Conservation (phyloP, 2,329 filamentous ascomycete species). For the Pyrenochaeta sp. region DNA sequence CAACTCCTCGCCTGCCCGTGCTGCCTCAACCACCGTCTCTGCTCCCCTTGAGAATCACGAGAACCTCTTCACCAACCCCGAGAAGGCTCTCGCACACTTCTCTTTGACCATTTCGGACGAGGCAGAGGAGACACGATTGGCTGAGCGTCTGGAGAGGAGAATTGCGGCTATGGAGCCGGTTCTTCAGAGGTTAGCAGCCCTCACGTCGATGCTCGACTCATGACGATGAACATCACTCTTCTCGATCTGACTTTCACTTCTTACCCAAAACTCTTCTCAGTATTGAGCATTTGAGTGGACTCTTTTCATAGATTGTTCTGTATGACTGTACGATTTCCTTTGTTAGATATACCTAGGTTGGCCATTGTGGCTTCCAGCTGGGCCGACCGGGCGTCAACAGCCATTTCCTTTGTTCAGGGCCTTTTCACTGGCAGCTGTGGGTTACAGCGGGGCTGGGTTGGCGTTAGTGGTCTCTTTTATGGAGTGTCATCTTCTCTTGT, state of each 20-base stretch:
- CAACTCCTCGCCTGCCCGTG: conserved; percentile 53
- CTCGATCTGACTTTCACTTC: conserved; percentile 6
- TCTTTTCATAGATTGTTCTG: conserved; percentile 31
- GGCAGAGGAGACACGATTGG: conserved; percentile 42
- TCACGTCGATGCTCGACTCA: conserved; percentile 48
- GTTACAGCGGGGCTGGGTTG: conserved; percentile 3
- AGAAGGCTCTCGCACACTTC: conserved; percentile 70
- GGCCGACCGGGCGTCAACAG: conserved; percentile 7
- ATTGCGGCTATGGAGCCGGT: conserved; percentile 46
- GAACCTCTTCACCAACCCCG: conserved; percentile 60
- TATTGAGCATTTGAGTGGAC: conserved; percentile 1
- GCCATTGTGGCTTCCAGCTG: conserved; percentile 18
- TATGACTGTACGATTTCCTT: conserved; percentile 45
- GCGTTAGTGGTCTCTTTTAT: conserved; percentile 9
- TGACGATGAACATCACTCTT: conserved; percentile 18
- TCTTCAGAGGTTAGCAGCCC: conserved; percentile 43
- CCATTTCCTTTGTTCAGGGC: conserved; percentile 4
- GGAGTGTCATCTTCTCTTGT: background rate
- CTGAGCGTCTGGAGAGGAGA: conserved; percentile 46
- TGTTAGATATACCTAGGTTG: conserved; percentile 27
- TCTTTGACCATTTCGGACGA: conserved; percentile 70
- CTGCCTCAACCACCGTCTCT: conserved; percentile 51
- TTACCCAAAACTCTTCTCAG: background rate
- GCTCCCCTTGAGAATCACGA: conserved; percentile 40
- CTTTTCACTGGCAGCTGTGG: background rate